Evolutionary conservation across 805 yeast genomes (phyloP), one percentile per base, ranked within the genome.

Genomic region (Candida pseudoglaebosa): DNA sequence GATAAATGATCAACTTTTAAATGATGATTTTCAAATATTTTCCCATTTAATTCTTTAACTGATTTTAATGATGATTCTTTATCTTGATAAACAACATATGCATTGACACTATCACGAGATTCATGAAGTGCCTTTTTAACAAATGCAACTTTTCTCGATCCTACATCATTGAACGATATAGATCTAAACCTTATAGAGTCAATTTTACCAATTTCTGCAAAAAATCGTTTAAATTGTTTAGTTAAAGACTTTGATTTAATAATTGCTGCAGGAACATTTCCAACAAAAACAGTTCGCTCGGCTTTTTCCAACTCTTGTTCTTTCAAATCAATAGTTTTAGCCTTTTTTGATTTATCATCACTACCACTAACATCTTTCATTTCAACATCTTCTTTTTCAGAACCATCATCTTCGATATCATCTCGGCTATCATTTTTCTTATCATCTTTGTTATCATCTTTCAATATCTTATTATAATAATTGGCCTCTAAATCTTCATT

Each of bases 111-210:
- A 38, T 86, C 91, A 59, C 95, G 76, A 20, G 80, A 73, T 33
- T 78, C 73, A 56, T 90, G 91, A 42, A 90, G 70, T 45, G 82
- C 78, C 55, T 86, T 87, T 52, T 81, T 77, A 43, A 85, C 82
- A 56, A 82, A 88, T 0, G 99, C 98, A 26, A 86, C 89, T 55
- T 89, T 91, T 57, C 97, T 77, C 39, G 98, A 98, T 36, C 89
- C 70, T 24, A 84, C 80, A 54, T 89, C 95, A 39, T 83, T 80
- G 47, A 90, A 87, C 2, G 96, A 86, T 48, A 93, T 83, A 2
- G 97, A 89, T 63, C 99, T 77, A 70, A 89, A 93, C 59, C 99
- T 75, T 36, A 89, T 71, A 9, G 96, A 84, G 34, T 78, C 82
- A 36, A 91, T 68, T 16, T 64, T 59, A 9, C 85, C 85, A 39